Conservation (phyloP, 1,139 yeast genomes). For the Debaryomyces robertsiae region DNA sequence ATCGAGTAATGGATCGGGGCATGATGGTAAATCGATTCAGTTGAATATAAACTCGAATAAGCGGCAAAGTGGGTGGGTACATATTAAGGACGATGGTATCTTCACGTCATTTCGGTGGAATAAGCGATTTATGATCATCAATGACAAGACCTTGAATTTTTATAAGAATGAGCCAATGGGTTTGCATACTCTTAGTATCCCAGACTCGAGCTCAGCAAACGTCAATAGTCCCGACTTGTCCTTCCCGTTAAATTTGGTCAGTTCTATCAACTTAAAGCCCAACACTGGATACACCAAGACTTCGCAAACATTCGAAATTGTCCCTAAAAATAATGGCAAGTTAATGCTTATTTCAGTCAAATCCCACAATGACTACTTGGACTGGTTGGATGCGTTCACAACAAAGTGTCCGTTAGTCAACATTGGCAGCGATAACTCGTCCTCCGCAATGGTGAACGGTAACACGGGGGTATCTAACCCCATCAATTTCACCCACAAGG, state of each 20-base stretch:
- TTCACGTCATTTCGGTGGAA: constrained; percentile 87
- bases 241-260: constrained; percentile 44
- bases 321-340: constrained; percentile 60
- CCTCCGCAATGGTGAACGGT: constrained; percentile 24
- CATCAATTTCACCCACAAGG: constrained; percentile 73
- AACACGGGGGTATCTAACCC: constrained; percentile 80
- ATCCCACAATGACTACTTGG: constrained; percentile 75
- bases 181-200: constrained; percentile 9
- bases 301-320: constrained; percentile 74
- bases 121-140: constrained; percentile 75
- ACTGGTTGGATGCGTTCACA: constrained; percentile 90
- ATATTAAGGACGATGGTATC: constrained; percentile 87
- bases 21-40: constrained; percentile 17
- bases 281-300: constrained; percentile 57
- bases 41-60: constrained; percentile 32
- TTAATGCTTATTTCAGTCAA: constrained; percentile 77
- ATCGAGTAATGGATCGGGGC: constrained; percentile 11
- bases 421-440: constrained; percentile 31
- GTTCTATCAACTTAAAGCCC: constrained; percentile 42
- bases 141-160: constrained; percentile 73
- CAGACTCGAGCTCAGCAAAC: constrained; percentile 14
- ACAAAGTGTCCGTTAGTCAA: constrained; percentile 75
- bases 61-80: constrained; percentile 75
- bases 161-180: constrained; percentile 62
- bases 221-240: constrained; percentile 38